phyloP scores from a whole-genome alignment of 768 basidiomycete genomes.

The Macrolepiota albuminosa region DNA sequence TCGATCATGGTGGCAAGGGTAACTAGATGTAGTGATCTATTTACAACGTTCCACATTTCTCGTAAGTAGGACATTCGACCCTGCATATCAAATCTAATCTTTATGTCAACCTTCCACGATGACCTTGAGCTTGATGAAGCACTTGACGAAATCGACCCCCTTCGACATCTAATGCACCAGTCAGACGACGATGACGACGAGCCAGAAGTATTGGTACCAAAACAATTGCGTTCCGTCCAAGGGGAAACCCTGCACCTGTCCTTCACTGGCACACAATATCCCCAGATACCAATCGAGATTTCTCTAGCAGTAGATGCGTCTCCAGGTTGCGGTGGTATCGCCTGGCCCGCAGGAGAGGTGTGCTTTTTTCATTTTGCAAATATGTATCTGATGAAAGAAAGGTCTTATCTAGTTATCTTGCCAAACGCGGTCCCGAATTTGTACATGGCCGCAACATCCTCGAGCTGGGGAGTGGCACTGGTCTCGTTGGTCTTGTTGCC shows the following conservation, averaged over 20 bases:
- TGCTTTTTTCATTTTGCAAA: conserved; percentile 13
- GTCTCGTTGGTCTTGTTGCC: conserved; percentile 85
- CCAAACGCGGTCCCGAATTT: conserved; percentile 43
- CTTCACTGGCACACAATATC: conserved; percentile 19
- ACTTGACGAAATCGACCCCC: conserved; percentile 53
- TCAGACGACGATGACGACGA: conserved; percentile 23
- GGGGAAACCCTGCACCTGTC: conserved; percentile 45
- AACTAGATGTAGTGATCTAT: conserved; percentile 6
- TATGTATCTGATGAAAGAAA: conserved; percentile 25
- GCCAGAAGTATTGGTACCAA: conserved; percentile 39
- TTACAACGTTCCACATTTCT: conserved; percentile 1
- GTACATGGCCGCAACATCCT: conserved; percentile 57
- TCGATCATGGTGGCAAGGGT: conserved; percentile 12
- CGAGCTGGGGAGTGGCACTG: conserved; percentile 90
- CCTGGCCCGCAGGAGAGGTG: conserved; percentile 92
- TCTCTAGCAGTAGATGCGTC: conserved; percentile 68
- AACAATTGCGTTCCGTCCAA: conserved; percentile 46
- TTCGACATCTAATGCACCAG: conserved; percentile 52
- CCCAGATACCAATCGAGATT: conserved; percentile 32
- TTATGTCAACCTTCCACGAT: conserved; percentile 16
- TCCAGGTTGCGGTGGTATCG: conserved; percentile 88
- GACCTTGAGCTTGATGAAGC: conserved; percentile 46
- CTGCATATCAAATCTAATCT: conserved; percentile 4
- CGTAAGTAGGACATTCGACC: background rate
- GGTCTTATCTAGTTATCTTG: conserved; percentile 78